Evolutionary conservation across 83 land plant species (phyloP), one percentile per base, ranked within the genome.

Genomic region (Diphasiastrum complanatum): DNA sequence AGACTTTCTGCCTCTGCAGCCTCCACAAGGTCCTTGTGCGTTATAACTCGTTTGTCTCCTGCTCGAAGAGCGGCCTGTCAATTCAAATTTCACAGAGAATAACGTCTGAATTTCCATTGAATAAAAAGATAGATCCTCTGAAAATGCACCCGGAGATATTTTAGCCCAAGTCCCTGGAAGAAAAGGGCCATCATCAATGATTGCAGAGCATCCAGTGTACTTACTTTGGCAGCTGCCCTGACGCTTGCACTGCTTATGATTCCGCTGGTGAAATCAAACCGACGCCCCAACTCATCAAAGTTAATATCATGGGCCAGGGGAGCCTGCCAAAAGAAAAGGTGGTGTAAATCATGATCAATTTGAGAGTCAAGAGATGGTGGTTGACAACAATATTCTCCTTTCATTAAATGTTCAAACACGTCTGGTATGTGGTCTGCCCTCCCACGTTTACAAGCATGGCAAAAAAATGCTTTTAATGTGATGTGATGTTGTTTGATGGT

Each of bases 241-340:
- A 70, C 60, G 29, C 40, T 43, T 10, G 73, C 71, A 40, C 61
- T 68, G 72, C 60, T 66, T 23, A 70, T 70, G 30, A 72, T 57
- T 31, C 73, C 73, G 51, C 73, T 70, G 41, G 58, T 45, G 49
- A 70, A 70, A 31, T 70, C 71, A 65, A 70, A 70, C 10, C 72
- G 71, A 26, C 56, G 70, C 6, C 72, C 70, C 72, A 70, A 59
- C 72, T 65, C 72, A 19, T 70, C 73, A 43, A 70, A 70, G 30
- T 70, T 35, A 4, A 70, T 40, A 24, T 65, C 69, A 19, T 72
- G 23, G 33, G 73, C 60, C 36, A 65, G 25, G 4, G 73, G 73
- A 28, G 71, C 59, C 73, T 70, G 71, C 36, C 29, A 28, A 31
- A 62, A 24, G 18, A 30, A 63, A 32, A 16, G 8, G 18, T 18